Conservation (phyloP, 441 rosid species). For the Syzygium malaccense region DNA sequence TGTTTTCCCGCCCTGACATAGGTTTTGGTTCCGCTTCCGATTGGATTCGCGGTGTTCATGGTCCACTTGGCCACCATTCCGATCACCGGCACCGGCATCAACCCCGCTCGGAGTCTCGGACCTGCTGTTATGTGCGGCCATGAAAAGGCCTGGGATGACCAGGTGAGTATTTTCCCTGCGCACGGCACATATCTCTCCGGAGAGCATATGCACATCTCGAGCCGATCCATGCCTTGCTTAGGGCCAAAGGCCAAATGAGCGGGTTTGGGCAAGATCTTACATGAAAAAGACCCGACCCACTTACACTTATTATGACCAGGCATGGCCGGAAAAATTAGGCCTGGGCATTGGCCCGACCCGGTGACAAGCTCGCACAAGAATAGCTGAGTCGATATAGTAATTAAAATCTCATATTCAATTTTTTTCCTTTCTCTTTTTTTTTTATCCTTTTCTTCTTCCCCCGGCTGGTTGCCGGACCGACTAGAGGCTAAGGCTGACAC, state of each 20-base stretch:
- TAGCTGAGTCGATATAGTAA: background rate
- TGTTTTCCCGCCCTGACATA: background rate
- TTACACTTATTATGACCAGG: background rate
- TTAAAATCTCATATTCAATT: background rate
- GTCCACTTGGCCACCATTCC: slow-evolving; percentile 7
- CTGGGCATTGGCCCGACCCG: background rate
- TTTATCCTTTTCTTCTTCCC: no score
- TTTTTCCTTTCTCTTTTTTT: no score
- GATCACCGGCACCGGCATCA: background rate
- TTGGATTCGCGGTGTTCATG: background rate
- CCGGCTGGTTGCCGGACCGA: rapidly evolving
- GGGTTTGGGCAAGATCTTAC: background rate
- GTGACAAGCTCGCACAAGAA: background rate
- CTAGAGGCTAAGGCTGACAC: no score
- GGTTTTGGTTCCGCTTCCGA: slow-evolving; percentile 3
- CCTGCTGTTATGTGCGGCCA: background rate
- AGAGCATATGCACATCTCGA: background rate
- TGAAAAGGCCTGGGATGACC: background rate
- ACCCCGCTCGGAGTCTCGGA: background rate
- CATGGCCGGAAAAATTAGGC: background rate
- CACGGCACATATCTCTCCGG: background rate
- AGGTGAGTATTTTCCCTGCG: background rate
- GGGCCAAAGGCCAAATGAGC: background rate
- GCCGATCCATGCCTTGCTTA: no score
- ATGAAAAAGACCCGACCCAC: background rate